Base-by-base conservation (phyloP, 306 rosid genomes). In the apple (Malus domestica) region DNA sequence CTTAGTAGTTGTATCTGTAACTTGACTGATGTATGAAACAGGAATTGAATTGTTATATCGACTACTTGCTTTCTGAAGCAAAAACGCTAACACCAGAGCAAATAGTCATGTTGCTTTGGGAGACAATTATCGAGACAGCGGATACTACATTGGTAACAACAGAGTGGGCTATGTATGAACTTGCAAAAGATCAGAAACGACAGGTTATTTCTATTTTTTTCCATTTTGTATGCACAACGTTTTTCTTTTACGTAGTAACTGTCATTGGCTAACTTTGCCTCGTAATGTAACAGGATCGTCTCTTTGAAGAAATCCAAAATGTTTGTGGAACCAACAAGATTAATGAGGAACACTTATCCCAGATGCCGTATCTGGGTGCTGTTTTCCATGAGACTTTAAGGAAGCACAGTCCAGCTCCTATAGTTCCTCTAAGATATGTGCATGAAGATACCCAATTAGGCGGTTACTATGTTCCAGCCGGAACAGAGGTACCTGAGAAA, bases 151-250 rank as follows among this genome's bases (percentile, higher is more conserved):
- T 90, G 62, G 94, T 90, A 22, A 86, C 92, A 18, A 54, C 96
- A 44, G 98, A 95, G 82, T 95, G 98, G 97, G 97, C 98, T 30
- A 78, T 95, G 76, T 95, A 84, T 84, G 97, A 95, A 82, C 89
- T 95, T 59, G 82, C 97, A 5, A 92, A 90, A 80, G 76, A 86
- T 87, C 86, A 83, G 66, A 76, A 20, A 2, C 91, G 78, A 30
- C 98, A 94, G 98, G 97, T 86, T 77, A 10, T 62, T 54, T 38
- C n/a, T 5, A 40, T 75, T 51, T 68, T 27, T 22, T 59, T 22
- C 44, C 22, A 72, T 22, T 46, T 57, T 13, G 16, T 10, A 49
- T n/a, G 20, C 33, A 42, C 32, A 13, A 33, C 20, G 30, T 11
- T 15, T 46, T 16, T 33, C n/a, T 72, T 33, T 18, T 35, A 25